phyloP scores from a whole-genome alignment of 192 early-diverging fungal species.

The Geranomyces variabilis region DNA sequence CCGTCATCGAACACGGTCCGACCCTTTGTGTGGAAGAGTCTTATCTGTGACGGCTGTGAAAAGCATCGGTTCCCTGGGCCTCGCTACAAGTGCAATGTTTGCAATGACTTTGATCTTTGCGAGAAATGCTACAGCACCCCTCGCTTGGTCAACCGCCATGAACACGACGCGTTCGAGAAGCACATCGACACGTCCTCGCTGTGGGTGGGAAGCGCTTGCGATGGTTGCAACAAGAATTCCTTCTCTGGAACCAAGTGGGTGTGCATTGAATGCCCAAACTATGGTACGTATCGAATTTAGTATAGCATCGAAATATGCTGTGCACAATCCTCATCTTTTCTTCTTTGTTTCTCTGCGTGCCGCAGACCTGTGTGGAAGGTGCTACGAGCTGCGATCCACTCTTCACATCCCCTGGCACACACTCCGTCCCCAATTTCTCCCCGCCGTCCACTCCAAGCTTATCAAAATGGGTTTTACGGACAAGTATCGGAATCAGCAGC shows the following conservation, averaged over 20 bases:
- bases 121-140: not conserved
- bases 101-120: slow-evolving; percentile 34
- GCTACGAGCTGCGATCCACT: not conserved
- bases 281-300: not conserved
- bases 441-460: not conserved
- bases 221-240: slow-evolving; percentile 3
- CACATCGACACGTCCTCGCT: not conserved
- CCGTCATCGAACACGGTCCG: not conserved
- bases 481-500: not conserved
- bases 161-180: not conserved
- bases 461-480: slow-evolving; percentile 11
- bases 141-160: not conserved
- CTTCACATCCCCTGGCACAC: slow-evolving; percentile 16
- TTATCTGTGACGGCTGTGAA: slow-evolving; percentile 36
- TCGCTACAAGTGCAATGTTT: slow-evolving; percentile 31
- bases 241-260: slow-evolving; percentile 1
- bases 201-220: slow-evolving; percentile 5
- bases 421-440: not conserved
- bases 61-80: slow-evolving; percentile 1
- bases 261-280: slow-evolving; percentile 1
- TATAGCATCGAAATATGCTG: not conserved
- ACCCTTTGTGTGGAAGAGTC: slow-evolving; percentile 2
- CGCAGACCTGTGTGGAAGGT: slow-evolving; percentile 4
- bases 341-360: not conserved
- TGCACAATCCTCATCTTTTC: not conserved